These are phyloP conservation scores for Draba incana DNA, from an alignment of 345 rosid species.

Conservation along the genomic window DNA sequence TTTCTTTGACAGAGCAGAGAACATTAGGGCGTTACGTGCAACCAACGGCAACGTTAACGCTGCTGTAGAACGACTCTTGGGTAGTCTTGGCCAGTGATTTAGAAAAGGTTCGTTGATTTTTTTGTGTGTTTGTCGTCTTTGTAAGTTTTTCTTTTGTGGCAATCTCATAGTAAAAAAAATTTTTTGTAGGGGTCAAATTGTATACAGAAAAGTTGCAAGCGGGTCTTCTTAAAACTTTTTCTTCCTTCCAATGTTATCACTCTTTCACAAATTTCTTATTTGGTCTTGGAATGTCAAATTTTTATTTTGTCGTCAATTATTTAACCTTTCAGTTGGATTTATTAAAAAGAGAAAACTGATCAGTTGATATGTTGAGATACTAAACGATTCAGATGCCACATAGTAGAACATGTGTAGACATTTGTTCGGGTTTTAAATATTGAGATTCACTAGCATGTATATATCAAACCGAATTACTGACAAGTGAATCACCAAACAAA, in stretches of 20 bases:
- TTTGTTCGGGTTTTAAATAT: not conserved
- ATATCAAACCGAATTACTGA: too few relatives aligned
- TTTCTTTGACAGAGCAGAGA: constrained; percentile 79
- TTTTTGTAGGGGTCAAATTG: constrained; percentile 3
- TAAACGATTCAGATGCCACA: too few relatives aligned
- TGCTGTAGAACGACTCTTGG: constrained; percentile 88
- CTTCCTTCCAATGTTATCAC: constrained; percentile 4
- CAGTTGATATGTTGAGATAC: too few relatives aligned
- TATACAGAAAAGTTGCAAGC: not conserved
- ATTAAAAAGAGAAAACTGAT: not conserved
- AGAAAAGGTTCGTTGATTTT: constrained; percentile 22
- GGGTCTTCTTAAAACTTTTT: not conserved
- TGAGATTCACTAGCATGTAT: too few relatives aligned
- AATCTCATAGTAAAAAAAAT: not conserved
- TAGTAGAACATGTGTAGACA: not conserved
- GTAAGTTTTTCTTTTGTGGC: not conserved
- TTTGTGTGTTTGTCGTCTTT: not conserved
- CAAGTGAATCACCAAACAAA: too few relatives aligned
- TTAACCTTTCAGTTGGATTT: not conserved
- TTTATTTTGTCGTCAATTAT: not conserved
- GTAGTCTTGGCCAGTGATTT: constrained; percentile 54
- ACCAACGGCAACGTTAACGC: constrained; percentile 90
- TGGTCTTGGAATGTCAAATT: constrained; percentile 9
- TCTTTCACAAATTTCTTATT: not conserved
- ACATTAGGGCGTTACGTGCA: constrained; percentile 77